These are phyloP conservation scores for Penicillium malachiteum DNA, from an alignment of 495 filamentous ascomycete species.

Conservation along the genomic window DNA sequence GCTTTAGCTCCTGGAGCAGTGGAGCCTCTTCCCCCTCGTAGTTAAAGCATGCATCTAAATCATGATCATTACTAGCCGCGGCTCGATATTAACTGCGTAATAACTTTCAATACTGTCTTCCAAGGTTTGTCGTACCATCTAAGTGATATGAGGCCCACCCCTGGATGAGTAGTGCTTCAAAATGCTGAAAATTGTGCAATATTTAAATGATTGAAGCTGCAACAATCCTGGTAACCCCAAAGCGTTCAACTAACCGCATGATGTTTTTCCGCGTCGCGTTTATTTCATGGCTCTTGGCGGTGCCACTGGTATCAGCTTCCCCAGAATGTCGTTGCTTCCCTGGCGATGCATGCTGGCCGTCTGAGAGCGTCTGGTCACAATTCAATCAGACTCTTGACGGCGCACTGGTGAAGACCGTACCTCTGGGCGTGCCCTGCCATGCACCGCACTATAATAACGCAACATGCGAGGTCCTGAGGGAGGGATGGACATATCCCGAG, in stretches of 20 bases:
- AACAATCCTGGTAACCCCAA: no score
- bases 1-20: no score
- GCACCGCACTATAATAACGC: slow-evolving; percentile 32
- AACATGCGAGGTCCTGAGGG: slow-evolving; percentile 24
- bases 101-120: no score
- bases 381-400: slow-evolving; percentile 47
- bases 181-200: neutral
- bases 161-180: no score
- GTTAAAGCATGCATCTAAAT: no score
- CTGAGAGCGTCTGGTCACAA: slow-evolving; percentile 33
- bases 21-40: no score
- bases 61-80: no score
- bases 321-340: slow-evolving; percentile 34
- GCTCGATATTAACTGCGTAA: no score
- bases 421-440: slow-evolving; percentile 48
- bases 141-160: no score
- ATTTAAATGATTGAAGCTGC: neutral
- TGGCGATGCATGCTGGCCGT: slow-evolving; percentile 48
- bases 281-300: slow-evolving; percentile 11
- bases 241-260: neutral
- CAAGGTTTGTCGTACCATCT: no score
- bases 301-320: slow-evolving; percentile 1
- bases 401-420: slow-evolving; percentile 44
- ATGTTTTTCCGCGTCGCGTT: slow-evolving; percentile 4
- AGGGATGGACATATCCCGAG: slow-evolving; percentile 31